Percentiles rank a stretch among this genome's conserved stretches.
Evolutionary conservation across 208 protist species (phyloP).

Genomic region (Angomonas desouzai): DNA sequence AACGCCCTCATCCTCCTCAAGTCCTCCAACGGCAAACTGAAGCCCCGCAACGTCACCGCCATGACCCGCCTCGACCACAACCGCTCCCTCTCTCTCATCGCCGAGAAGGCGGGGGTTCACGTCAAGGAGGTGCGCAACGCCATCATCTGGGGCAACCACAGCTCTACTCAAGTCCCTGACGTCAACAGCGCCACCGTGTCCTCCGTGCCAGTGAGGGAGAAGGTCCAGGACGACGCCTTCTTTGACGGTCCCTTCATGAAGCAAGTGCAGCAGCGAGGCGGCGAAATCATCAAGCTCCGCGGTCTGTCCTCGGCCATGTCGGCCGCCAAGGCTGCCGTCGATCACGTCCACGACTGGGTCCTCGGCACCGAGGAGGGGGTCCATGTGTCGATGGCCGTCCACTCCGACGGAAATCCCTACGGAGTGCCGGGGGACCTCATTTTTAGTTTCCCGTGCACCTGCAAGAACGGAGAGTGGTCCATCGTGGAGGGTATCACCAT

Average conservation of each 20-base stretch:
- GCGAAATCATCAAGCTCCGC: conserved; percentile 85
- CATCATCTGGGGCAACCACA: conserved; percentile 98
- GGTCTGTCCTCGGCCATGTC: conserved; percentile 91
- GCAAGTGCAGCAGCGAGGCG: conserved; percentile 90
- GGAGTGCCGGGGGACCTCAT: conserved; percentile 86
- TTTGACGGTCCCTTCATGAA: conserved; percentile 76
- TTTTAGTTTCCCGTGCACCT: conserved; percentile 94
- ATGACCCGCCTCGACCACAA: conserved; percentile 98
- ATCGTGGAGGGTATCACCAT: conserved; percentile 69
- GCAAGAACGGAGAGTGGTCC: conserved; percentile 70
- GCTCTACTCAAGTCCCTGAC: conserved; percentile 91
- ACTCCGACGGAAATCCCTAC: conserved; percentile 89
- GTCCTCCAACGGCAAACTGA: conserved; percentile 53
- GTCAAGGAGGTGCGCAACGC: conserved; percentile 85
- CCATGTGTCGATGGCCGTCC: conserved; percentile 93
- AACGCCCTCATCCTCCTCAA: conserved; percentile 94
- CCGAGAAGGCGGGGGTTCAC: conserved; percentile 52
- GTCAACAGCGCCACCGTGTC: conserved; percentile 70
- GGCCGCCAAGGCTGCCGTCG: conserved; percentile 77
- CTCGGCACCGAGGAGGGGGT: conserved; percentile 49
- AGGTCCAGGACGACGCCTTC: conserved; percentile 70
- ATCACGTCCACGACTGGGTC: conserved; percentile 76
- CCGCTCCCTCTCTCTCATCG: conserved; percentile 84
- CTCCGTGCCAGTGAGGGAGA: conserved; percentile 35
- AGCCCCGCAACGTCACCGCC: conserved; percentile 90